Percentiles rank a stretch among this genome's conserved stretches.
Evolutionary conservation across 2,329 filamentous ascomycete genomes (phyloP).

Genomic region (Aspergillus sp.): DNA sequence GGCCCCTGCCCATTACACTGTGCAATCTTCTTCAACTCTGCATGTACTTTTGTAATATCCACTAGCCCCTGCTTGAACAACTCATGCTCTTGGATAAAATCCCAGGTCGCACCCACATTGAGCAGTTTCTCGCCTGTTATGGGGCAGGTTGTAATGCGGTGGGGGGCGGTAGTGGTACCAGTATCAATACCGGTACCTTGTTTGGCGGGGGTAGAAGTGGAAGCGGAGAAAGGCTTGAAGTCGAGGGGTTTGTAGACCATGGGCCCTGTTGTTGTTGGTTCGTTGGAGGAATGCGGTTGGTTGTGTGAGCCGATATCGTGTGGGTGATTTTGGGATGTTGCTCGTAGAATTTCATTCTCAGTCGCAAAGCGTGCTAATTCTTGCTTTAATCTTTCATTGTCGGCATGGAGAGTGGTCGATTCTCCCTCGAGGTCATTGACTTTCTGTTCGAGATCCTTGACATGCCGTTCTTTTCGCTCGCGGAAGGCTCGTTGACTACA

Average conservation of each 20-base stretch:
- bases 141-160: conserved; percentile 62
- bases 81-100: conserved; percentile 75
- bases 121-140: conserved; percentile 61
- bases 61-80: conserved; percentile 70
- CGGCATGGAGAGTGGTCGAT: conserved; percentile 63
- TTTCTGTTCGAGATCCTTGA: conserved; percentile 86
- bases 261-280: conserved; percentile 56
- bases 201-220: background rate
- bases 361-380: conserved; percentile 77
- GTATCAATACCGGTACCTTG: conserved; percentile 48
- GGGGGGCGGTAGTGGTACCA: conserved; percentile 45
- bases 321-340: conserved; percentile 52
- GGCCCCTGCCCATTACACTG: conserved; percentile 83
- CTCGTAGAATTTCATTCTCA: conserved; percentile 87
- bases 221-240: conserved; percentile 35
- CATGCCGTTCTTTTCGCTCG: conserved; percentile 89
- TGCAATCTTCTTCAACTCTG: conserved; percentile 65
- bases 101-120: conserved; percentile 77
- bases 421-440: conserved; percentile 69
- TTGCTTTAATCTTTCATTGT: conserved; percentile 80
- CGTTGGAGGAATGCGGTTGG: conserved; percentile 12
- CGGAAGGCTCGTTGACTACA: conserved; percentile 86
- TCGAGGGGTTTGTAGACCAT: conserved; percentile 66
- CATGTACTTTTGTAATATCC: conserved; percentile 74
- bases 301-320: conserved; percentile 37